Evolutionary conservation across 257 asterid species (phyloP), one percentile per base, ranked within the genome.

Genomic region (Nicotiana tabacum): DNA sequence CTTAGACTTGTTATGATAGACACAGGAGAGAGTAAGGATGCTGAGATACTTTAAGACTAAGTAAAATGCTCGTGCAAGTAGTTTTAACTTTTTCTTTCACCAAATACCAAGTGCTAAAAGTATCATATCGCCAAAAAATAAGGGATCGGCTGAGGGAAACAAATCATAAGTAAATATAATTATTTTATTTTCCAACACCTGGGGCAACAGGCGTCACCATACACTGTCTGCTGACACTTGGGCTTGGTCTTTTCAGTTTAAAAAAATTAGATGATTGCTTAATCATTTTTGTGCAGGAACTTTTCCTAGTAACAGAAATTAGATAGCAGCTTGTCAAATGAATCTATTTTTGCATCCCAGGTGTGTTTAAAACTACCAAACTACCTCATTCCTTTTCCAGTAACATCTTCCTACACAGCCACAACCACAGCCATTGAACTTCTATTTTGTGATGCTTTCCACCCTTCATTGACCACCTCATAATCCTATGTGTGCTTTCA

Each of bases 301-400:
- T 69, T 69, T 69, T 69, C 77, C 57, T 37, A n/a, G 78, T n/a
- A 69, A 39, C 57, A 37, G 77, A 69, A 69, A 69, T 69, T 60
- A 37, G 55, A 30, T 18, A 69, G 56, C 77, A 69, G 56, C 33
- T 37, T 18, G 32, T 69, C 77, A 18, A 69, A 37, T n/a, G 58
- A 69, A 39, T 69, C 77, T 69, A 69, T 69, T 69, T 37, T 69
- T 69, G 58, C 78, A 69, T 69, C 57, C 46, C 9, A 13, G 0
- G 37, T 30, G 29, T 35, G 58, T 39, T 11, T 39, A 18, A 29
- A 69, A 39, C 21, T 21, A 70, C 58, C 30, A 70, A 37, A 70
- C 57, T 39, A 39, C n/a, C 11, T n/a, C 7, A 21, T n/a, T 39
- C 43, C 77, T n/a, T 68, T 68, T 35, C 55, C 77, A 37, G 77